Evolutionary conservation across 2,329 filamentous ascomycete genomes (phyloP).

Genomic region (Xylariaceae sp.): DNA sequence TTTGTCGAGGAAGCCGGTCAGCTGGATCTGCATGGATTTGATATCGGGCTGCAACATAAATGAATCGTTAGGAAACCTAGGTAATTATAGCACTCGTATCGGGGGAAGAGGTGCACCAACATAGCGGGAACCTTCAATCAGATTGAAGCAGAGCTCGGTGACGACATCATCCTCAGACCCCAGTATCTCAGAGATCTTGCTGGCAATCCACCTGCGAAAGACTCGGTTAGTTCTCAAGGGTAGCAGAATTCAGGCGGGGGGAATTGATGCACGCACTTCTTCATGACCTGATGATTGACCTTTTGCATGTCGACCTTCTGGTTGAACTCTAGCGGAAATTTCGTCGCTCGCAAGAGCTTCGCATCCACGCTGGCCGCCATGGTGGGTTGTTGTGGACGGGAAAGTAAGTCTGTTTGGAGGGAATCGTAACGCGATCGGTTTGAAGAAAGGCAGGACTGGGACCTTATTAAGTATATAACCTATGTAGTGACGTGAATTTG

Average conservation of each 20-base stretch:
- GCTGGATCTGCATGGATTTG: slow-evolving; percentile 90
- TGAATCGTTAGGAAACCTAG: slow-evolving; percentile 6
- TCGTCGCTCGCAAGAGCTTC: slow-evolving; percentile 87
- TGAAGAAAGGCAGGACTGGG: too few relatives aligned
- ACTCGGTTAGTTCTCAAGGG: slow-evolving; percentile 15
- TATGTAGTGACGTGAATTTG: not conserved
- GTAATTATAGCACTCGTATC: slow-evolving; percentile 4
- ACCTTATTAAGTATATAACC: too few relatives aligned
- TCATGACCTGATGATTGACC: slow-evolving; percentile 96
- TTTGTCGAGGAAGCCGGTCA: slow-evolving; percentile 93
- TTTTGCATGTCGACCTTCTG: slow-evolving; percentile 97
- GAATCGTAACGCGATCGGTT: not conserved
- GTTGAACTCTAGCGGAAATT: slow-evolving; percentile 91
- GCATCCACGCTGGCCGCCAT: slow-evolving; percentile 88
- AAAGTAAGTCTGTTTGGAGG: not conserved
- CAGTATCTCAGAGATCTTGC: slow-evolving; percentile 82
- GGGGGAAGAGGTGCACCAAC: slow-evolving; percentile 54
- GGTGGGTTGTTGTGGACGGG: not conserved
- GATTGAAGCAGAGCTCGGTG: slow-evolving; percentile 76
- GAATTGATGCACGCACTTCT: slow-evolving; percentile 68
- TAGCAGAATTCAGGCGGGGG: not conserved
- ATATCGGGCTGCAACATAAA: slow-evolving; percentile 76
- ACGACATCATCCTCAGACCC: slow-evolving; percentile 96
- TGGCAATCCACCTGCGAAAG: slow-evolving; percentile 80
- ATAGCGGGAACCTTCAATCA: slow-evolving; percentile 73